Evolutionary conservation across 2,329 filamentous ascomycete genomes (phyloP).

Genomic region (Aspergillus latus): DNA sequence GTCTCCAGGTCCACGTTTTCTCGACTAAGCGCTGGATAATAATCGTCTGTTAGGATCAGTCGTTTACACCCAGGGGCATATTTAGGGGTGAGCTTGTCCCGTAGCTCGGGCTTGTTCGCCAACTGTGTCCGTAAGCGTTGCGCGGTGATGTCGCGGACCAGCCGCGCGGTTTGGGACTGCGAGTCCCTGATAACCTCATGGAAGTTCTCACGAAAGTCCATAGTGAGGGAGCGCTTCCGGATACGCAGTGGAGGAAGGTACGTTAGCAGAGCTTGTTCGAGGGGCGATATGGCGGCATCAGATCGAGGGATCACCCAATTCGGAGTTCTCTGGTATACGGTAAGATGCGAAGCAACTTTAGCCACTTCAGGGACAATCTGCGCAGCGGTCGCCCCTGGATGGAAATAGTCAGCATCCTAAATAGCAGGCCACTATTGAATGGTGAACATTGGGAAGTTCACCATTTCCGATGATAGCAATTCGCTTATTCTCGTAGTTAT

Average conservation of each 20-base stretch:
- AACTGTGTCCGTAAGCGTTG: slow-evolving; percentile 50
- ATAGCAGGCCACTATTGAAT: not conserved
- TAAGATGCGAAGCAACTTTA: slow-evolving; percentile 52
- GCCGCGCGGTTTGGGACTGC: slow-evolving; percentile 41
- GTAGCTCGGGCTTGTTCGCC: slow-evolving; percentile 50
- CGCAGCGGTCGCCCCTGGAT: slow-evolving; percentile 54
- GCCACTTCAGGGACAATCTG: slow-evolving; percentile 61
- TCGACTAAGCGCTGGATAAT: slow-evolving; percentile 52
- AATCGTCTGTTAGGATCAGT: slow-evolving; percentile 57
- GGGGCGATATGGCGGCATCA: slow-evolving; percentile 48
- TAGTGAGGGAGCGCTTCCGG: slow-evolving; percentile 51
- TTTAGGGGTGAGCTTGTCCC: slow-evolving; percentile 55
- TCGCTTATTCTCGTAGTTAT: slow-evolving; percentile 53
- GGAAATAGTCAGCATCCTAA: not conserved
- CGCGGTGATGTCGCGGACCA: slow-evolving; percentile 39
- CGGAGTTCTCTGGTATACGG: slow-evolving; percentile 58
- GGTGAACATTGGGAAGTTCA: slow-evolving; percentile 19
- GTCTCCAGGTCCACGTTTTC: slow-evolving; percentile 56
- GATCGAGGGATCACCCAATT: slow-evolving; percentile 60
- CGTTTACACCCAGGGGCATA: slow-evolving; percentile 58
- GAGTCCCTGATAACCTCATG: slow-evolving; percentile 45
- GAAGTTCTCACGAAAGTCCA: slow-evolving; percentile 57
- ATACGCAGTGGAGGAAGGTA: slow-evolving; percentile 54
- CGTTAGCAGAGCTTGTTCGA: slow-evolving; percentile 47
- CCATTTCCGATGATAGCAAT: slow-evolving; percentile 61